phyloP scores from a whole-genome alignment of 768 basidiomycete species.

The Termitomyces sp. region DNA sequence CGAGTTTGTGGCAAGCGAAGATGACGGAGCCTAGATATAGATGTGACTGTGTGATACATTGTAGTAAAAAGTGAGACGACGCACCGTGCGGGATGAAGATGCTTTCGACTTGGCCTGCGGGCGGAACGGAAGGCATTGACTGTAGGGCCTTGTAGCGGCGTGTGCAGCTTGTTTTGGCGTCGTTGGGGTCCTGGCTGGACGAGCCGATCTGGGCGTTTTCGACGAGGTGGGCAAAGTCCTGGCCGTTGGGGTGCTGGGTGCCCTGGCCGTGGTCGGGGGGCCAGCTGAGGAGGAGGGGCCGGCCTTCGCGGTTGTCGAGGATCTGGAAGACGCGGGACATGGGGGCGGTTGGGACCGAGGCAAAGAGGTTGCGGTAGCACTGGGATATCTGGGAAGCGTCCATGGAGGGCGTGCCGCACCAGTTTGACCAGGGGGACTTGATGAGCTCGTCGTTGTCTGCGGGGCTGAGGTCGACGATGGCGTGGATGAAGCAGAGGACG shows the following conservation, averaged over 20 bases:
- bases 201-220: constrained; percentile 61
- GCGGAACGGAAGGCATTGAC: constrained; percentile 46
- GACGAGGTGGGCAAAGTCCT: constrained; percentile 56
- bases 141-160: constrained; percentile 76
- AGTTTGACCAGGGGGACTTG: constrained; percentile 81
- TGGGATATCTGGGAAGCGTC: constrained; percentile 48
- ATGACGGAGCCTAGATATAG: constrained; percentile 52
- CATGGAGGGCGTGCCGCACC: constrained; percentile 80
- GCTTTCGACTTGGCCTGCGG: constrained; percentile 69
- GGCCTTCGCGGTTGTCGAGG: constrained; percentile 53
- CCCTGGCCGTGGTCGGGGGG: constrained; percentile 56
- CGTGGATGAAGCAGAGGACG: constrained; percentile 86
- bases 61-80: constrained; percentile 23
- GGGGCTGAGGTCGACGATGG: constrained; percentile 65
- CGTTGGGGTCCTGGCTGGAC: constrained; percentile 44
- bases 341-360: constrained; percentile 46
- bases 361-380: constrained; percentile 54
- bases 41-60: constrained; percentile 5
- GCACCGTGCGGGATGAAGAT: constrained; percentile 88
- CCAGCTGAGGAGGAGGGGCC: constrained; percentile 67
- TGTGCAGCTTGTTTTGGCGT: constrained; percentile 84
- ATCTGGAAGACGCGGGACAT: constrained; percentile 77
- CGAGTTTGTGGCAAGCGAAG: constrained; percentile 70
- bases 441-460: constrained; percentile 68
- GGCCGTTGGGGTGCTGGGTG: constrained; percentile 28